Conservation (phyloP, 176 grass and related monocot species). For the Pharus latifolius region DNA sequence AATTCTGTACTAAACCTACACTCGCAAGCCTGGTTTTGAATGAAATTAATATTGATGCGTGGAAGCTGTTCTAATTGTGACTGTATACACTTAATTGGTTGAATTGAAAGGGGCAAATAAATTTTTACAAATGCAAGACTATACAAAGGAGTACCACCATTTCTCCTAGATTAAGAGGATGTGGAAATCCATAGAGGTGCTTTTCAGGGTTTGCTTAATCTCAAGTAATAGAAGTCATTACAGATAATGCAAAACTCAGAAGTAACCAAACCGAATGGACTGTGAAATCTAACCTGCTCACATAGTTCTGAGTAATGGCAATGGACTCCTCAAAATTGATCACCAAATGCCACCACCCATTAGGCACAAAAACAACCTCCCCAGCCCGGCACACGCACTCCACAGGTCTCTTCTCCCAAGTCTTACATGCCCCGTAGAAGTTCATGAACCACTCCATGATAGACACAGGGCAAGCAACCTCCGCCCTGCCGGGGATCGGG, state of each 20-base stretch:
- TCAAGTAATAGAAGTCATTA: not conserved
- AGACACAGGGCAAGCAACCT: slow-evolving; percentile 85
- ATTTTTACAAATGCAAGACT: not conserved
- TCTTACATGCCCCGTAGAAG: slow-evolving; percentile 66
- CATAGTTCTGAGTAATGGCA: slow-evolving; percentile 95
- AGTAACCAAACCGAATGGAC: not conserved
- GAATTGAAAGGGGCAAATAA: not conserved
- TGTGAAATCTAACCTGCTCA: slow-evolving; percentile 53
- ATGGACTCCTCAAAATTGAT: slow-evolving; percentile 93
- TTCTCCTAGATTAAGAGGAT: not conserved
- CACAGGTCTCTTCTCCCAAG: slow-evolving; percentile 67
- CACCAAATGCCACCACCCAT: slow-evolving; percentile 99
- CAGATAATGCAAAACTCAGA: not conserved
- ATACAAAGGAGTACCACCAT: not conserved
- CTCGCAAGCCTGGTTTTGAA: not conserved
- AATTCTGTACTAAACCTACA: not conserved
- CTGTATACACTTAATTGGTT: not conserved
- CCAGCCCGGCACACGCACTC: slow-evolving; percentile 67
- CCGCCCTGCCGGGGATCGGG: slow-evolving; percentile 58
- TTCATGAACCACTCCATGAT: slow-evolving; percentile 99
- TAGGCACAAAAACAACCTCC: slow-evolving; percentile 82
- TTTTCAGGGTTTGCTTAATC: not conserved
- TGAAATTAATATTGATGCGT: not conserved
- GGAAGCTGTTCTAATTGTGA: not conserved
- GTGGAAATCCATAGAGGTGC: not conserved